Conservation (phyloP, 2,329 filamentous ascomycete genomes). For the Colletotrichum tropicale region DNA sequence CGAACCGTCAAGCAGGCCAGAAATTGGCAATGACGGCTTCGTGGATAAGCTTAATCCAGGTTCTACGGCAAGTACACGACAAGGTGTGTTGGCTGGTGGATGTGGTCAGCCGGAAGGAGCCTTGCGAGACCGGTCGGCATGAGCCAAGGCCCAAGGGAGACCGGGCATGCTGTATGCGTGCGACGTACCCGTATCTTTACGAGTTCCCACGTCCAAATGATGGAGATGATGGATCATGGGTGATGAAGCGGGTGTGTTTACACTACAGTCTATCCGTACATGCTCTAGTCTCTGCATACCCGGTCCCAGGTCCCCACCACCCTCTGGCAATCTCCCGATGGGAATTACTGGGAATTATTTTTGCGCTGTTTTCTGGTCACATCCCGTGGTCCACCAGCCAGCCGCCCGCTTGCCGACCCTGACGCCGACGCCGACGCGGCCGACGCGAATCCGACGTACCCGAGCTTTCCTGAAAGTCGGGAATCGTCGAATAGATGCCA, state of each 20-base stretch:
- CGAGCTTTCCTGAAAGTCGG: neutral
- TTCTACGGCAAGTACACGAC: neutral
- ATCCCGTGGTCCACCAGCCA: neutral
- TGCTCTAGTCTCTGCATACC: neutral
- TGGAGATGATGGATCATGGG: neutral
- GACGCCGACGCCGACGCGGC: conserved; percentile 1
- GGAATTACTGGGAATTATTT: neutral
- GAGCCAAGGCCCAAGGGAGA: neutral
- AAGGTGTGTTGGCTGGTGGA: neutral
- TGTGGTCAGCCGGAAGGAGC: neutral
- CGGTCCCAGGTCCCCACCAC: neutral
- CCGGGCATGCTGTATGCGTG: neutral
- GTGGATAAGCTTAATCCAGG: neutral
- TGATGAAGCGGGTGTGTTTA: neutral
- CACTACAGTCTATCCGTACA: neutral
- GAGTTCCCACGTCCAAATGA: neutral
- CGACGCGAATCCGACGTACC: conserved; percentile 7
- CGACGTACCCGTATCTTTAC: neutral
- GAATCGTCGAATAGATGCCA: neutral
- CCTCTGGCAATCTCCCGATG: neutral
- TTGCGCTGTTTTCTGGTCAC: neutral
- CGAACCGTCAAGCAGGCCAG: neutral
- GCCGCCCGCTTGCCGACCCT: neutral
- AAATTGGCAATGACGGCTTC: neutral
- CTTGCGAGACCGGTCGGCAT: neutral